Conservation (phyloP, 129 eudicot genomes). For the Glebionis coronaria region DNA sequence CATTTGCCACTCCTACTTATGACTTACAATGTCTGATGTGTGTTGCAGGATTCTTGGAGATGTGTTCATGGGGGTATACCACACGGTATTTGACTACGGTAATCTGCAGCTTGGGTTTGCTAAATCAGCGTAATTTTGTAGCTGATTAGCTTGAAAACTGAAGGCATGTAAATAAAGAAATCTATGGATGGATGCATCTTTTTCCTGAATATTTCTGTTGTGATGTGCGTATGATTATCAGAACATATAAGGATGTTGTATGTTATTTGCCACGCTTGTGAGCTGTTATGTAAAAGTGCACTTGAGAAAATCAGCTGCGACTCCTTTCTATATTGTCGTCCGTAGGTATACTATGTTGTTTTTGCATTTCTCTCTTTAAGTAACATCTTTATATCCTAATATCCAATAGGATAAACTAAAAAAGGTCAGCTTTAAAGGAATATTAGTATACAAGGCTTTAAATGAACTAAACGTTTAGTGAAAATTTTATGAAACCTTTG, state of each 20-base stretch:
- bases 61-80: conserved; percentile 90
- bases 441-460: no score
- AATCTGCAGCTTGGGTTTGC: conserved; percentile 86
- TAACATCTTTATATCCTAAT: no score
- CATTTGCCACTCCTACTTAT: neutral
- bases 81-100: conserved; percentile 86
- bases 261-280: neutral
- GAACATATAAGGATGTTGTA: neutral
- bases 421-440: no score
- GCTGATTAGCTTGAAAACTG: conserved; percentile 18
- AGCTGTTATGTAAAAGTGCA: neutral
- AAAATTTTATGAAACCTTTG: no score
- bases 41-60: conserved; percentile 93
- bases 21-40: neutral
- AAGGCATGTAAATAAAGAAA: conserved; percentile 29
- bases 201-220: conserved; percentile 5
- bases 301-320: neutral
- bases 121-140: conserved; percentile 48
- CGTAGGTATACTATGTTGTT: no score
- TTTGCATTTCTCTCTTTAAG: no score
- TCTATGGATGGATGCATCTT: conserved; percentile 15
- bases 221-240: neutral
- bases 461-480: no score
- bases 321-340: no score
- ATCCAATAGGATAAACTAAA: no score